Conservation (phyloP, 139 green algal species). For the Pleodorina starrii region DNA sequence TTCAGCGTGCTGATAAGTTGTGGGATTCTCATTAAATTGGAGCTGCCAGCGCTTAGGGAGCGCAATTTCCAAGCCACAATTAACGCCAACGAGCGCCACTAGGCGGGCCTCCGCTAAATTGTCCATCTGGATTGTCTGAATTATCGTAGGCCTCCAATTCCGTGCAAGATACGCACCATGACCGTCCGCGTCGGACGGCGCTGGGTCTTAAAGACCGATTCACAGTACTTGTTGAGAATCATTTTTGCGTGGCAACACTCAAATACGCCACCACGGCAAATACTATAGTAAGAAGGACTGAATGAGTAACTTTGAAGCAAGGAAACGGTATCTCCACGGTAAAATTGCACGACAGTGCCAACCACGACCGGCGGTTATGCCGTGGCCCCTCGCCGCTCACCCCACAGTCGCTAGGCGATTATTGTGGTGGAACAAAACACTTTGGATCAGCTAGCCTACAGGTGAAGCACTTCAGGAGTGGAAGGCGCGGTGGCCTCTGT, state of each 20-base stretch:
- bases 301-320: not conserved
- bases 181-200: slow-evolving; percentile 91
- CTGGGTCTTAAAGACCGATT: slow-evolving; percentile 83
- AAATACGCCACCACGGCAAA: not conserved
- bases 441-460: no score
- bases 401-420: no score
- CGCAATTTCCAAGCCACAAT: not conserved
- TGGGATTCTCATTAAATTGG: not conserved
- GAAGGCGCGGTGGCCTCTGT: no score
- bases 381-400: no score
- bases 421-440: no score
- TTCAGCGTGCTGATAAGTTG: not conserved
- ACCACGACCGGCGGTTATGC: not conserved
- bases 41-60: not conserved
- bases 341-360: slow-evolving; percentile 8
- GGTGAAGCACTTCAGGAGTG: no score
- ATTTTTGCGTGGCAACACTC: not conserved
- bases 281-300: not conserved
- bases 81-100: not conserved
- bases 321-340: not conserved
- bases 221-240: slow-evolving; percentile 85
- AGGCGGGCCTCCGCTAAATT: not conserved
- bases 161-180: slow-evolving; percentile 64
- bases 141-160: not conserved
- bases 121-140: not conserved